A percentile compares a stretch with the other conserved stretches of the same genome.
phyloP scores from a whole-genome alignment of 2,329 filamentous ascomycete species.

The Didymella pomorum region DNA sequence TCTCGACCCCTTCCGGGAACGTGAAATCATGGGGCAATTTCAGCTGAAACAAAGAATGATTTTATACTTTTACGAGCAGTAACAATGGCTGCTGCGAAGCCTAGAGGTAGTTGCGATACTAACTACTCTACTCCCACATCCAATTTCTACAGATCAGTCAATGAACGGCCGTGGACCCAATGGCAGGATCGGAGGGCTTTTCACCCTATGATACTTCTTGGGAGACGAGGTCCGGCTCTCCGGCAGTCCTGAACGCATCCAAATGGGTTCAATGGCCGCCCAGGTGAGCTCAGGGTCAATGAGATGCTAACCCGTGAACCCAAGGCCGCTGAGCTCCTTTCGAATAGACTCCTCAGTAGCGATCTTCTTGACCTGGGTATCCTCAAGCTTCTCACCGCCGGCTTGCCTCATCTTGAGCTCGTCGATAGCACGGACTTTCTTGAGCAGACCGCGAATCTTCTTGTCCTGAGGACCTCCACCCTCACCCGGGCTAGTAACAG shows the following conservation, averaged over 20 bases:
- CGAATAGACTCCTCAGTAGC: conserved; percentile 83
- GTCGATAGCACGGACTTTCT: conserved; percentile 98
- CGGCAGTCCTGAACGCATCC: conserved; percentile 2
- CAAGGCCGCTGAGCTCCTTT: conserved; percentile 77
- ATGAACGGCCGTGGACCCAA: not conserved
- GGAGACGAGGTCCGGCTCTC: not conserved
- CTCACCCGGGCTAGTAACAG: conserved; percentile 62
- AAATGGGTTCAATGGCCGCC: not conserved
- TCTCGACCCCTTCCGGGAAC: not conserved
- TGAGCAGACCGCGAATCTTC: conserved; percentile 90
- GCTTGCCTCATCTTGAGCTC: conserved; percentile 97
- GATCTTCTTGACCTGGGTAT: conserved; percentile 99
- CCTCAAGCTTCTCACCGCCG: conserved; percentile 94
- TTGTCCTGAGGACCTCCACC: conserved; percentile 81
- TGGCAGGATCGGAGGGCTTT: not conserved
- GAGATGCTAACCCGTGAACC: conserved; percentile 44
- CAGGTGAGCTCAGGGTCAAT: conserved; percentile 15
- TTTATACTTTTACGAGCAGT: conserved; percentile 19
- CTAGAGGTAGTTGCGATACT: not conserved
- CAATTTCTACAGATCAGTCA: not conserved
- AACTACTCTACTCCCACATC: conserved; percentile 8
- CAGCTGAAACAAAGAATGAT: conserved; percentile 15
- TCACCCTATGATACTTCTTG: not conserved
- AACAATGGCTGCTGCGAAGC: not conserved
- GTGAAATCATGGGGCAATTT: not conserved